A percentile compares a stretch with the other conserved stretches of the same genome.
Evolutionary conservation across 140 eudicot species (phyloP).

Genomic region (Eryngium alpinum): DNA sequence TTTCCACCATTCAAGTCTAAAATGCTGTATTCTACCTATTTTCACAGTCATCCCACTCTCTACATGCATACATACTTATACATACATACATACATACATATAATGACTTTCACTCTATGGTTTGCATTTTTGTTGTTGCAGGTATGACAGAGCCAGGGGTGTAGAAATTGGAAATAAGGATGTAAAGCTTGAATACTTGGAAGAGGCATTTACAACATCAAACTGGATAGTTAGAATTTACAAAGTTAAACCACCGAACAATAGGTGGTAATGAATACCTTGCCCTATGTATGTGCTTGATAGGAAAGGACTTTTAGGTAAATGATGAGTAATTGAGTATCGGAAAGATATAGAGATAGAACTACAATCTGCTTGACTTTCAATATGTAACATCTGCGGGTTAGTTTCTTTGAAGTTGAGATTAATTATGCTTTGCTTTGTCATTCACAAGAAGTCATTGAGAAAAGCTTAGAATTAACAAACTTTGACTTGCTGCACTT

Average conservation of each 20-base stretch:
- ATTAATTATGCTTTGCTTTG: not conserved
- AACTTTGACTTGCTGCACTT: too few relatives aligned
- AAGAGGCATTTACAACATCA: slow-evolving; percentile 97
- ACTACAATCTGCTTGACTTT: not conserved
- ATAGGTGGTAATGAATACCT: slow-evolving; percentile 59
- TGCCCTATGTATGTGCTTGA: not conserved
- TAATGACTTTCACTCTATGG: too few relatives aligned
- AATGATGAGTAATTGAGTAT: not conserved
- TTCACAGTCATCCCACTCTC: too few relatives aligned
- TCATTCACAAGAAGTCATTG: not conserved
- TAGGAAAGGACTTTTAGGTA: not conserved
- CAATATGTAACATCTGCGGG: not conserved
- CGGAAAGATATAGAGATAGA: not conserved
- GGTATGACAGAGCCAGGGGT: slow-evolving; percentile 93
- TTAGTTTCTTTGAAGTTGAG: too few relatives aligned
- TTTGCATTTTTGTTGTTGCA: slow-evolving; percentile 20
- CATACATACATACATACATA: too few relatives aligned
- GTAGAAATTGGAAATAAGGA: slow-evolving; percentile 97
- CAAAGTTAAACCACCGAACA: slow-evolving; percentile 91
- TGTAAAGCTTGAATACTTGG: slow-evolving; percentile 79
- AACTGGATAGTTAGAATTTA: slow-evolving; percentile 97
- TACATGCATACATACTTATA: too few relatives aligned
- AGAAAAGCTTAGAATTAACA: too few relatives aligned
- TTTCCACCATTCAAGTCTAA: too few relatives aligned
- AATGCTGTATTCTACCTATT: too few relatives aligned